Evolutionary conservation across 1,284 basidiomycete species (phyloP).

Genomic region (Puccinia novopanici): DNA sequence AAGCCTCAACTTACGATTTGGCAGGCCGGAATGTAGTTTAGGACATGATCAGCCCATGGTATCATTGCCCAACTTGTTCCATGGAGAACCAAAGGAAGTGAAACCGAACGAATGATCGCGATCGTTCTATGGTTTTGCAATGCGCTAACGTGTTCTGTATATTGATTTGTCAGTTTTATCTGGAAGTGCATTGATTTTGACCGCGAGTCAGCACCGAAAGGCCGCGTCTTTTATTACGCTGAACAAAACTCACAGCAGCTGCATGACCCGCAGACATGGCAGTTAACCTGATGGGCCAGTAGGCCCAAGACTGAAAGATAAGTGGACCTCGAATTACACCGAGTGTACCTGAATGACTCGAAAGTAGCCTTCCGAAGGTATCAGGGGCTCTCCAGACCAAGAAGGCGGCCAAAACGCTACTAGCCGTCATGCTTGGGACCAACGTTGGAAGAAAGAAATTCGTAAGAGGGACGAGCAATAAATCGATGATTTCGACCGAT

Average conservation of each 20-base stretch:
- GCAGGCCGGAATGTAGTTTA: background rate
- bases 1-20: slow-evolving; percentile 16
- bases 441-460: background rate
- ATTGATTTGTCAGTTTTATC: background rate
- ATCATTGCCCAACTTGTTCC: background rate
- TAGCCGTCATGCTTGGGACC: background rate
- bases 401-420: slow-evolving; percentile 18
- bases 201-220: background rate
- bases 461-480: slow-evolving; percentile 18
- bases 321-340: slow-evolving; percentile 3
- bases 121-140: background rate
- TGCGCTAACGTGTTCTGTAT: background rate
- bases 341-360: background rate
- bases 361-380: slow-evolving; percentile 4
- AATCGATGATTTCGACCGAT: slow-evolving; percentile 14
- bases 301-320: slow-evolving; percentile 22
- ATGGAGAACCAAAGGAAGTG: slow-evolving; percentile 23
- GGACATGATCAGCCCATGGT: background rate
- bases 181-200: background rate
- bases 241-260: slow-evolving; percentile 13
- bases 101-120: background rate
- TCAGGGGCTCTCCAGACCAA: slow-evolving; percentile 33
- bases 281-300: slow-evolving; percentile 39
- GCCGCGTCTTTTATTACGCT: background rate
- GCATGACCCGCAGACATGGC: slow-evolving; percentile 13